Percentiles rank a stretch among this genome's conserved stretches.
Evolutionary conservation across 202 grass and related monocot species (phyloP).

Genomic region (Saccharum hybrid): DNA sequence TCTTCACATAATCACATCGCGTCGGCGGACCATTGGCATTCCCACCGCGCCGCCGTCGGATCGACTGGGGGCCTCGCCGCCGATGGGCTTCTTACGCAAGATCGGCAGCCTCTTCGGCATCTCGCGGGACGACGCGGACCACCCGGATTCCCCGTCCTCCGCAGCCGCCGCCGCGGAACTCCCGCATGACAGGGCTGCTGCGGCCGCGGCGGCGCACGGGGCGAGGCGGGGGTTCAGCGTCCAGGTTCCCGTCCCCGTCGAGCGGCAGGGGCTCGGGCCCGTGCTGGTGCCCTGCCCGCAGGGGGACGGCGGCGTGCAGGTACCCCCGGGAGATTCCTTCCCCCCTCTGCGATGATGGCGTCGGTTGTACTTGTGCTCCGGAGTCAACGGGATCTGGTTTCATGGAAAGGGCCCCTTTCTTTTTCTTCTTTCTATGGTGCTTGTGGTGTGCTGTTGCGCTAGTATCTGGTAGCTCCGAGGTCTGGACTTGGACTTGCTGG

Average conservation of each 20-base stretch:
- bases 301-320: constrained; percentile 83
- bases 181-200: constrained; percentile 39
- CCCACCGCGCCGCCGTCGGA: constrained; percentile 39
- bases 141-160: constrained; percentile 34
- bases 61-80: constrained; percentile 32
- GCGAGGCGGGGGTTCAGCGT: constrained; percentile 66
- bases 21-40: constrained; percentile 51
- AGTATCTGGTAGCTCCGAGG: constrained; percentile 3
- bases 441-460: neutral
- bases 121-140: constrained; percentile 64
- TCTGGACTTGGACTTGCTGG: neutral
- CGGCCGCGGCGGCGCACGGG: constrained; percentile 31
- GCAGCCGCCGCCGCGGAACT: constrained; percentile 40
- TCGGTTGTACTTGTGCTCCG: constrained; percentile 18
- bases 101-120: constrained; percentile 63
- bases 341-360: neutral
- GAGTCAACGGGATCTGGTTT: constrained; percentile 48
- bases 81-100: constrained; percentile 68
- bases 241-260: constrained; percentile 70
- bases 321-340: constrained; percentile 37
- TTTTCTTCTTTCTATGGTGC: neutral
- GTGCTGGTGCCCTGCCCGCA: constrained; percentile 61
- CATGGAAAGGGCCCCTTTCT: neutral
- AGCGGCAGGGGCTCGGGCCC: constrained; percentile 54
- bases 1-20: constrained; percentile 1